Evolutionary conservation across 306 rosid genomes (phyloP), one percentile per base, ranked within the genome.

Genomic region (Cercis canadensis): DNA sequence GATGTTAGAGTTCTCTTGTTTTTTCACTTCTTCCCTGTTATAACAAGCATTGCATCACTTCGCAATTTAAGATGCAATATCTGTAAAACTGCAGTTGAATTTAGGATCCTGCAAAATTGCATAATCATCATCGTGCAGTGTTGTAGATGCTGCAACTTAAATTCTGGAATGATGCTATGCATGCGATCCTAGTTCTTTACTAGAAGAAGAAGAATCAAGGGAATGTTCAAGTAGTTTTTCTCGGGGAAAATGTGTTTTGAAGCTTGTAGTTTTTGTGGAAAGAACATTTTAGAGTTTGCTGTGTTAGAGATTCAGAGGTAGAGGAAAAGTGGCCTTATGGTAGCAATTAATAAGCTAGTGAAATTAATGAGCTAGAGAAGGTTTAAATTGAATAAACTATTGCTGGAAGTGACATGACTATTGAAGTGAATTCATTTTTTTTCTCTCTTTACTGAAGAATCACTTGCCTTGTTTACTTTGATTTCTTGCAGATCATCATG

Each of bases 401-500:
- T 52, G 50, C 19, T 52, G 15, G 36, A 17, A 54, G 53, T 65
- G 37, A 44, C 52, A n/a, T 59, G 46, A 51, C 32, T 71, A 10
- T 33, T 53, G 31, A 67, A 50, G 19, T 56, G 59, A 52, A 55
- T 56, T 70, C 9, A 24, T 65, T 14, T 14, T 31, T 47, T 17
- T 5, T 32, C 19, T 17, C 4, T 40, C 12, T 55, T 65, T 34
- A 0, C 41, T 43, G 34, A 41, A 13, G 18, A 29, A 50, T 70
- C 65, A 58, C 33, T 50, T 13, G 19, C 8, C 55, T 50, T 61
- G 34, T 2, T 32, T 58, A 49, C 50, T 60, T 75, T 57, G 60
- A 54, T 37, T 16, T 68, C 13, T 55, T 77, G 81, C 86, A 86
- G 94, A 85, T 67, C 86, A 78, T 40, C 89, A 85, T 63, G 87